A percentile compares a stretch with the other conserved stretches of the same genome.
phyloP scores from a whole-genome alignment of 2,329 filamentous ascomycete genomes.

The Colletotrichum tamarilloi region DNA sequence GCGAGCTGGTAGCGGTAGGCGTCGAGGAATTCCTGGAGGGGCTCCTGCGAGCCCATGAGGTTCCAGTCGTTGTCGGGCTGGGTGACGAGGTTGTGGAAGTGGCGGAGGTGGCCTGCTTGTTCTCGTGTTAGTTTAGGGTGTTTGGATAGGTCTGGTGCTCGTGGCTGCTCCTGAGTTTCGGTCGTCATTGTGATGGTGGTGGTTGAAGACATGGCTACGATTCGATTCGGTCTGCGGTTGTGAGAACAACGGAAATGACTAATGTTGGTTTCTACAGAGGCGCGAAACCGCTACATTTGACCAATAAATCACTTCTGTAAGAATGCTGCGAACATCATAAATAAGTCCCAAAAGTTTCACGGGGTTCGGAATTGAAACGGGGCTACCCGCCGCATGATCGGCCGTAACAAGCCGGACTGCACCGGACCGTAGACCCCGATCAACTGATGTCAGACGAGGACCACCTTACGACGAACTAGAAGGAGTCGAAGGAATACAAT shows the following conservation, averaged over 20 bases:
- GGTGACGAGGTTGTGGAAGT: slow-evolving; percentile 48
- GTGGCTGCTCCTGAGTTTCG: not conserved
- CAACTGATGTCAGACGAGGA: not conserved
- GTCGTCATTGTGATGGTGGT: not conserved
- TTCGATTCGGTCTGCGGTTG: not conserved
- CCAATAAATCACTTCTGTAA: not conserved
- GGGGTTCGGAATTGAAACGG: not conserved
- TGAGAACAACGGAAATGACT: too few relatives aligned
- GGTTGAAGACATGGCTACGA: not conserved
- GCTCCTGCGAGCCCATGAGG: slow-evolving; percentile 47
- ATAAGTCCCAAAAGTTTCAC: not conserved
- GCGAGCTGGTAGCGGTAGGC: slow-evolving; percentile 53
- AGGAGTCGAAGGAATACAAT: not conserved
- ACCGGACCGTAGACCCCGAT: not conserved
- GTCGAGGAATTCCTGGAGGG: slow-evolving; percentile 49
- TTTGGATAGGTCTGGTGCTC: slow-evolving; percentile 15
- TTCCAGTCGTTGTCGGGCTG: slow-evolving; percentile 44
- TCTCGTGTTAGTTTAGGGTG: slow-evolving; percentile 36
- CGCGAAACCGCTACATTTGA: slow-evolving; percentile 28
- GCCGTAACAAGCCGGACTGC: not conserved
- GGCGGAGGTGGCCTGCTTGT: slow-evolving; percentile 49
- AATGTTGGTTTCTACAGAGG: slow-evolving; percentile 1
- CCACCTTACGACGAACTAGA: not conserved
- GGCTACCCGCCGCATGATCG: not conserved
- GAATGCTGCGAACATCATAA: not conserved